Percentiles rank a stretch among this genome's conserved stretches.
Conservation (phyloP, 495 filamentous ascomycete genomes). For the Penicillium riverlandense region DNA sequence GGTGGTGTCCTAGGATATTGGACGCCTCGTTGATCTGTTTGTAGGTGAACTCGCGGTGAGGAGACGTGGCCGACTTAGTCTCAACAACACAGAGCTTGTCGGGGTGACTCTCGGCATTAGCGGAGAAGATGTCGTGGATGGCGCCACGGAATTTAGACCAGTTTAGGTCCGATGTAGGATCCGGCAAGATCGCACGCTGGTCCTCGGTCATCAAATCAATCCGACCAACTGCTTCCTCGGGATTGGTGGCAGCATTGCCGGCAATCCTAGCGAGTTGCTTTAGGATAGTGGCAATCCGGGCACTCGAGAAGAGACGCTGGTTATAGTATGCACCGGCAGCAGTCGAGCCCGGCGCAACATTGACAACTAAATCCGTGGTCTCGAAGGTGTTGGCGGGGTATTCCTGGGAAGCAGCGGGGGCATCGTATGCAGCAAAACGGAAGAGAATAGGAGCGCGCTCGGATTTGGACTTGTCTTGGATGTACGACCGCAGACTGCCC, state of each 20-base stretch:
- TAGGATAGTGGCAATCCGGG: constrained; percentile 37
- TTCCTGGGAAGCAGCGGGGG: constrained; percentile 38
- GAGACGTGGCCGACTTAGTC: constrained; percentile 55
- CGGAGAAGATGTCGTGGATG: constrained; percentile 71
- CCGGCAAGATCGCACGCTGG: constrained; percentile 48
- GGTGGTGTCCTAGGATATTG: constrained; percentile 71
- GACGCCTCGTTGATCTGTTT: constrained; percentile 80
- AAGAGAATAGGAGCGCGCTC: constrained; percentile 36
- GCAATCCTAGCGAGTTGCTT: constrained; percentile 39
- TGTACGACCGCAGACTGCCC: constrained; percentile 34
- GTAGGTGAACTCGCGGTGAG: constrained; percentile 73
- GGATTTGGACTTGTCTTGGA: constrained; percentile 39
- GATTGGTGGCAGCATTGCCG: constrained; percentile 33
- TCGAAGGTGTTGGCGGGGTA: constrained; percentile 40
- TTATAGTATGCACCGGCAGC: constrained; percentile 41
- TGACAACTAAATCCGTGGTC: constrained; percentile 41
- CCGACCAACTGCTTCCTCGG: constrained; percentile 37
- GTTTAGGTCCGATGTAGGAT: constrained; percentile 70
- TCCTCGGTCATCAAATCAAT: constrained; percentile 43
- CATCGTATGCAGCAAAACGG: constrained; percentile 43
- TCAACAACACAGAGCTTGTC: constrained; percentile 78
- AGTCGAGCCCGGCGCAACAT: constrained; percentile 30
- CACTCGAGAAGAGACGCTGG: constrained; percentile 43
- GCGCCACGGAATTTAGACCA: constrained; percentile 77
- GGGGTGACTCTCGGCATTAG: constrained; percentile 68